Evolutionary conservation across 768 basidiomycete genomes (phyloP).

Genomic region (Boletus rex-veris): DNA sequence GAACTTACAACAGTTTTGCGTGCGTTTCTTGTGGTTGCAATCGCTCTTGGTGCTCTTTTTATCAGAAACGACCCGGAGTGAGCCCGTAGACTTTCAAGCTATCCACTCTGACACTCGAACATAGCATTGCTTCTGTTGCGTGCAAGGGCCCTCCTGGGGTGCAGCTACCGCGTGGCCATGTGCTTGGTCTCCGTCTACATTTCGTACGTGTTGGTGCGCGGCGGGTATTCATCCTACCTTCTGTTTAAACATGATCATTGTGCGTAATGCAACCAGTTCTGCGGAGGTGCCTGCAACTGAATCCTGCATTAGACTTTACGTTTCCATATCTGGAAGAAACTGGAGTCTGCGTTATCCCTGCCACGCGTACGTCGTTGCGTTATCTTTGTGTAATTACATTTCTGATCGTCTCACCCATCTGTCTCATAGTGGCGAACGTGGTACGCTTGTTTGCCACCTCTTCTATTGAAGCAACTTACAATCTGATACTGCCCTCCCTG

Average conservation of each 20-base stretch:
- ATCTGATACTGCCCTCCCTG: not conserved
- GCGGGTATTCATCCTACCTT: not conserved
- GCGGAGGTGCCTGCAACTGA: not conserved
- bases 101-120: not conserved
- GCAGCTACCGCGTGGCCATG: not conserved
- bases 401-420: not conserved
- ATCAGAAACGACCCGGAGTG: conserved; percentile 16
- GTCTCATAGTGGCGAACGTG: not conserved
- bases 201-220: conserved; percentile 3
- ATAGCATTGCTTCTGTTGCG: conserved; percentile 20
- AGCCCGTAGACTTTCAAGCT: not conserved
- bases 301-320: not conserved
- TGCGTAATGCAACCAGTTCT: not conserved
- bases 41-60: not conserved
- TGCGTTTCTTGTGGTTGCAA: not conserved
- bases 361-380: not conserved
- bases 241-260: not conserved
- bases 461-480: not conserved
- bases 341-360: not conserved
- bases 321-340: conserved; percentile 1
- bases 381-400: not conserved
- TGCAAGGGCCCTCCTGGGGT: conserved; percentile 19
- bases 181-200: conserved; percentile 9
- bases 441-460: not conserved
- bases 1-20: conserved; percentile 10